These are phyloP conservation scores for Ilyonectria robusta DNA, from an alignment of 2,329 filamentous ascomycete species.

Conservation along the genomic window DNA sequence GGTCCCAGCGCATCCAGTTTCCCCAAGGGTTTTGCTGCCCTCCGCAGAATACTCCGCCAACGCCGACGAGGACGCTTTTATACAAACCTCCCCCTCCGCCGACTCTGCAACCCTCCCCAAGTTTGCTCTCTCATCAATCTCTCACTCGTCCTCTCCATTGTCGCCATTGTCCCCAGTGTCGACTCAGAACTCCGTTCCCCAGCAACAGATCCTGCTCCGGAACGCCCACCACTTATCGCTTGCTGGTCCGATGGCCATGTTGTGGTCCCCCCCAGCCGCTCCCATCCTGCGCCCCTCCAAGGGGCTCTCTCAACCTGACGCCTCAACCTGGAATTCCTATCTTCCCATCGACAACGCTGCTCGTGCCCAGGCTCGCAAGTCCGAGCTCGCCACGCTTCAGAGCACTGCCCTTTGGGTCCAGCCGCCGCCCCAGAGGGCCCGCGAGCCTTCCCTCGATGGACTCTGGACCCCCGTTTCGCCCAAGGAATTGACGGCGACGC, in stretches of 20 bases:
- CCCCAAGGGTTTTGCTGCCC: constrained; percentile 29
- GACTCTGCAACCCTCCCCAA: constrained; percentile 12
- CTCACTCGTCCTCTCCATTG: constrained; percentile 29
- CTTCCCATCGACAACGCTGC: constrained; percentile 44
- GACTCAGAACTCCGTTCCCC: constrained; percentile 24
- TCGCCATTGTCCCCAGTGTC: constrained; percentile 22
- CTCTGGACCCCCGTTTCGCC: constrained; percentile 42
- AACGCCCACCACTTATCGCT: constrained; percentile 18
- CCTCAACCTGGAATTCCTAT: constrained; percentile 55
- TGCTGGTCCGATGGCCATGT: constrained; percentile 43
- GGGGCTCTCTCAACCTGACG: constrained; percentile 56
- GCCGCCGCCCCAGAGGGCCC: constrained; percentile 37
- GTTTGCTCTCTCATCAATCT: constrained; percentile 8
- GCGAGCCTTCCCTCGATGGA: constrained; percentile 35
- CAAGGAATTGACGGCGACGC: constrained; percentile 12
- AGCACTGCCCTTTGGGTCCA: constrained; percentile 56
- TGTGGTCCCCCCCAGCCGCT: constrained; percentile 43
- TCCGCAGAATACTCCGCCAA: constrained; percentile 23
- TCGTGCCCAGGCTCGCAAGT: constrained; percentile 49
- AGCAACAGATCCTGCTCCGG: constrained; percentile 26
- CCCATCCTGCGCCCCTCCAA: constrained; percentile 39
- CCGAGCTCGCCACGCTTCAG: constrained; percentile 51
- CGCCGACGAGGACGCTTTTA: constrained; percentile 13
- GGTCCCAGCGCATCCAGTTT: constrained; percentile 15
- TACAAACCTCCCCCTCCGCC: constrained; percentile 31